Evolutionary conservation across 192 early-diverging fungal genomes (phyloP).

Genomic region (Linnemannia schmuckeri): DNA sequence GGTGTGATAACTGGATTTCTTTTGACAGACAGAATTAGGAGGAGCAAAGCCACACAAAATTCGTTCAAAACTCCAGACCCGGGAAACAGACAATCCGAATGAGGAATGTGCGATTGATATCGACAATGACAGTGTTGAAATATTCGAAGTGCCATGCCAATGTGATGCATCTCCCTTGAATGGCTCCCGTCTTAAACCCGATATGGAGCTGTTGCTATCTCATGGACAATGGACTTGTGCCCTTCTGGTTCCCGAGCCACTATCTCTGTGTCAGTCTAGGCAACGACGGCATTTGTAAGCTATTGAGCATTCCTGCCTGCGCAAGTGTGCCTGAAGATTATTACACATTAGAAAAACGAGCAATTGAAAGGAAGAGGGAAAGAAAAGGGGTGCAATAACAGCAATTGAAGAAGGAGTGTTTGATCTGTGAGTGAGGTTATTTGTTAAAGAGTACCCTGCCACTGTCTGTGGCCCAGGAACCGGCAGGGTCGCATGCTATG

Average conservation of each 20-base stretch:
- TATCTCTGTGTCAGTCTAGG: background rate
- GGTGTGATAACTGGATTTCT: background rate
- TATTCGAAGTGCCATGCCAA: background rate
- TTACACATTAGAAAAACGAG: background rate
- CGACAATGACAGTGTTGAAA: too few relatives aligned
- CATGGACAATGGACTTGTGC: background rate
- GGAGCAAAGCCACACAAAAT: too few relatives aligned
- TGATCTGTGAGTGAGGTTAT: background rate
- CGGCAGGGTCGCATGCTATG: background rate
- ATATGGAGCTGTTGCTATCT: background rate
- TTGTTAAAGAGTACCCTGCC: background rate
- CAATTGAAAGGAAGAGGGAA: background rate
- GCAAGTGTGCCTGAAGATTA: background rate
- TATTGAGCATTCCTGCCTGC: background rate
- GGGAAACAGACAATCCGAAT: too few relatives aligned
- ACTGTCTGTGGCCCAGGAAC: background rate
- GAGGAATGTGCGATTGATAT: too few relatives aligned
- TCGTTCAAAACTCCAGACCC: too few relatives aligned
- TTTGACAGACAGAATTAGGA: background rate
- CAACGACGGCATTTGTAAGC: too few relatives aligned
- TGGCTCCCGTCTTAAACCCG: background rate
- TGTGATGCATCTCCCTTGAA: background rate
- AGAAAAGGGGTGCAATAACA: background rate
- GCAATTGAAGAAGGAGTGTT: background rate
- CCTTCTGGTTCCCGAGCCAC: background rate